Evolutionary conservation across 306 rosid genomes (phyloP).

Genomic region (Hippophae rhamnoides): DNA sequence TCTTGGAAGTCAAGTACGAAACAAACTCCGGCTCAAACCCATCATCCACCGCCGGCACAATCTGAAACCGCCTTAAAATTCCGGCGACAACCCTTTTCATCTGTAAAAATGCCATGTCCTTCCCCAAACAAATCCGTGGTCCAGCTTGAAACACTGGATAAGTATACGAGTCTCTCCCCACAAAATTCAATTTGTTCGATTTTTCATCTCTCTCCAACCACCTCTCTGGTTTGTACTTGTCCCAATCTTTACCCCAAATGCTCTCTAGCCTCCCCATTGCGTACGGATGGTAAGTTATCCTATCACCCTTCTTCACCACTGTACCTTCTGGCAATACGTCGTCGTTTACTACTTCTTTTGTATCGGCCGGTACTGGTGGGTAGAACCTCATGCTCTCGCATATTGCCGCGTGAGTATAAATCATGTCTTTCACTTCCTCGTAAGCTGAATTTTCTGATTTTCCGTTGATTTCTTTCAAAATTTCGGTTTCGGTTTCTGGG

Average conservation of each 20-base stretch:
- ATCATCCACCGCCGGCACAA: conserved; percentile 25
- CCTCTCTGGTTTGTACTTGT: conserved; percentile 49
- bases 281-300: conserved; percentile 41
- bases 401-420: conserved; percentile 52
- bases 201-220: conserved; percentile 35
- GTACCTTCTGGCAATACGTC: conserved; percentile 64
- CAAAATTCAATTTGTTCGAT: conserved; percentile 36
- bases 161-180: conserved; percentile 35
- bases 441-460: conserved; percentile 8
- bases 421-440: conserved; percentile 48
- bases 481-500: conserved; percentile 28
- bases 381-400: conserved; percentile 69
- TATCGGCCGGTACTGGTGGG: conserved; percentile 47
- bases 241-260: conserved; percentile 69
- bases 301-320: conserved; percentile 45
- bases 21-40: conserved; percentile 33
- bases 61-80: conserved; percentile 35
- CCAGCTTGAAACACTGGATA: conserved; percentile 81
- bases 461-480: conserved; percentile 28
- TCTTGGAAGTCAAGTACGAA: conserved; percentile 30
- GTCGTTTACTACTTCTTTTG: conserved; percentile 22
- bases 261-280: conserved; percentile 50
- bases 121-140: conserved; percentile 64
- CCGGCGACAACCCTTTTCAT: conserved; percentile 61
- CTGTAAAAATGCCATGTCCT: conserved; percentile 80